Percentiles rank a stretch among this genome's conserved stretches.
Conservation (phyloP, 2,329 filamentous ascomycete species). For the Pyricularia sp. region DNA sequence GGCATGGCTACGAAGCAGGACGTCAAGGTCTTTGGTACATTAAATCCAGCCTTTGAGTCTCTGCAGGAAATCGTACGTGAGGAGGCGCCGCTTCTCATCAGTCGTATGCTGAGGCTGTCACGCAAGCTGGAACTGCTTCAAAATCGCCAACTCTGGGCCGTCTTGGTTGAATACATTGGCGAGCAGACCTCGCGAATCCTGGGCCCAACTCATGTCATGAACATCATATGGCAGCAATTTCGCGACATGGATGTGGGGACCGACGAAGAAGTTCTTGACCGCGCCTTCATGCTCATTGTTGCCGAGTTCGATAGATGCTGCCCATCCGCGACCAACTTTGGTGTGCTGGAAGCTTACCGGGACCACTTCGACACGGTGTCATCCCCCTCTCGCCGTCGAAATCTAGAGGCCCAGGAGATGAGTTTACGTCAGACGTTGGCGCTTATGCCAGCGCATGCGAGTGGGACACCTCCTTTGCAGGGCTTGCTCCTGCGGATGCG, state of each 20-base stretch:
- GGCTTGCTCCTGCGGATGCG: slow-evolving; percentile 5
- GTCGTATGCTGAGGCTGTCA: slow-evolving; percentile 22
- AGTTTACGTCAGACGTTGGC: not conserved
- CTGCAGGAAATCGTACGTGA: slow-evolving; percentile 22
- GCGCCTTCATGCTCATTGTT: slow-evolving; percentile 4
- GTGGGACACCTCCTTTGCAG: not conserved
- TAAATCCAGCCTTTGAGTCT: slow-evolving; percentile 24
- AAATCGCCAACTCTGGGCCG: slow-evolving; percentile 20
- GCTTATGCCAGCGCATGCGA: not conserved
- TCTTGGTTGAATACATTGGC: slow-evolving; percentile 22
- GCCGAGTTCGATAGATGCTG: slow-evolving; percentile 4
- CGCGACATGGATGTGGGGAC: slow-evolving; percentile 21
- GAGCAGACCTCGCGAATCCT: slow-evolving; percentile 20
- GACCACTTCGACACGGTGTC: slow-evolving; percentile 5
- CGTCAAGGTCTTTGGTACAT: slow-evolving; percentile 19
- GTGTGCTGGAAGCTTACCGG: slow-evolving; percentile 3
- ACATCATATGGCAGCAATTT: slow-evolving; percentile 21
- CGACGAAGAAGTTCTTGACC: slow-evolving; percentile 11
- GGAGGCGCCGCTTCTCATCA: slow-evolving; percentile 23
- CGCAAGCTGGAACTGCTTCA: slow-evolving; percentile 25
- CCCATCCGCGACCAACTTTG: slow-evolving; percentile 2
- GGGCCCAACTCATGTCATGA: slow-evolving; percentile 19
- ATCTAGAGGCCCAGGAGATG: slow-evolving; percentile 2
- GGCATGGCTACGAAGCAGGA: slow-evolving; percentile 14
- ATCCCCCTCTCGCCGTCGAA: slow-evolving; percentile 3